Conservation (phyloP, 2,329 filamentous ascomycete species). For the Chrysoporthe puriensis region DNA sequence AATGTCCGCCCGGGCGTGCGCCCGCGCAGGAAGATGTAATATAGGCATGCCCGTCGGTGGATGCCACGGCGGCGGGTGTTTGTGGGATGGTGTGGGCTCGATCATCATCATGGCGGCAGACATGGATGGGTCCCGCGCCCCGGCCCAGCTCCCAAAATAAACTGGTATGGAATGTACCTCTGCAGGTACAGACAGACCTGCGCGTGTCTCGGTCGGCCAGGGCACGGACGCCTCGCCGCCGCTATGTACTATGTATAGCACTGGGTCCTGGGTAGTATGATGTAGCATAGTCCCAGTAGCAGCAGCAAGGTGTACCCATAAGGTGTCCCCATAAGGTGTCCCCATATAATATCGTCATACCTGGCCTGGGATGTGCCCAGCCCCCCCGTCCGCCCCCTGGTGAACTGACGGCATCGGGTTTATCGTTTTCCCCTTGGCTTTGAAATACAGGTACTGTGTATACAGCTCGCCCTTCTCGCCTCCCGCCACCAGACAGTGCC, state of each 20-base stretch:
- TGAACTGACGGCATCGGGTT: background rate
- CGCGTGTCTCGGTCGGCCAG: background rate
- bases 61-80: background rate
- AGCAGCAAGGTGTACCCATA: no score
- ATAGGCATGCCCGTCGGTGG: constrained; percentile 29
- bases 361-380: background rate
- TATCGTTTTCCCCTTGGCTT: background rate
- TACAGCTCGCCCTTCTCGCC: background rate
- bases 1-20: background rate
- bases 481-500: constrained; percentile 6
- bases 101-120: constrained; percentile 7
- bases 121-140: background rate
- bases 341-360: background rate
- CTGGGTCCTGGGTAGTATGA: no score
- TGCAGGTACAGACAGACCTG: background rate
- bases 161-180: background rate
- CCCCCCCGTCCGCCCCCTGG: background rate
- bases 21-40: constrained; percentile 22
- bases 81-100: background rate
- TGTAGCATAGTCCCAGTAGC: no score
- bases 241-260: background rate
- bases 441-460: background rate
- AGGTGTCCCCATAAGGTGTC: no score
- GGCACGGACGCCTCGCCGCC: background rate
- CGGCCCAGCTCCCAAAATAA: constrained; percentile 3